phyloP scores from a whole-genome alignment of 345 rosid genomes.

The Salix dunnii region DNA sequence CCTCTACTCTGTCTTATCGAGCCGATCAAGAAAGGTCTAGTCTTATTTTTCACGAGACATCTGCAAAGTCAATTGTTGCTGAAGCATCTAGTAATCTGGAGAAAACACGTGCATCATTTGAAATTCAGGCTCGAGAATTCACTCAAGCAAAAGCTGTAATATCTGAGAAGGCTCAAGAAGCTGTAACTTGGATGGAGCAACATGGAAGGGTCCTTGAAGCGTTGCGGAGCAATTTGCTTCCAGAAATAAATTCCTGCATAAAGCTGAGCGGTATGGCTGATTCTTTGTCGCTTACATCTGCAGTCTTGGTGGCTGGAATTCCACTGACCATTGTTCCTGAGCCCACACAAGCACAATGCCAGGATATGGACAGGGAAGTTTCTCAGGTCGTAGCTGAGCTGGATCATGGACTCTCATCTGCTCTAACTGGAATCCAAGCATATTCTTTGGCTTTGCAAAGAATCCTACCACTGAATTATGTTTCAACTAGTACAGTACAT shows the following conservation, averaged over 20 bases:
- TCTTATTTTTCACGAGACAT: slow-evolving; percentile 65
- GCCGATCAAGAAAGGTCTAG: slow-evolving; percentile 84
- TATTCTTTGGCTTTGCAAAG: slow-evolving; percentile 79
- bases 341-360: slow-evolving; percentile 84
- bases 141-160: slow-evolving; percentile 67
- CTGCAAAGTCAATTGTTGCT: slow-evolving; percentile 75
- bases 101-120: slow-evolving; percentile 60
- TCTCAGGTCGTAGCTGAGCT: slow-evolving; percentile 60
- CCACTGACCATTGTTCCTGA: slow-evolving; percentile 90
- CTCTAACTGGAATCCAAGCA: slow-evolving; percentile 52
- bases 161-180: slow-evolving; percentile 81
- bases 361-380: slow-evolving; percentile 75
- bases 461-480: slow-evolving; percentile 76
- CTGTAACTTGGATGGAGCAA: slow-evolving; percentile 77
- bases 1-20: slow-evolving; percentile 57
- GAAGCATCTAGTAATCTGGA: slow-evolving; percentile 68
- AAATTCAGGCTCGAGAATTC: slow-evolving; percentile 73
- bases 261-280: slow-evolving; percentile 45
- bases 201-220: slow-evolving; percentile 82
- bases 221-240: slow-evolving; percentile 59
- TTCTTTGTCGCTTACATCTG: slow-evolving; percentile 70
- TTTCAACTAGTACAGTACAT: slow-evolving; percentile 62
- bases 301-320: slow-evolving; percentile 73
- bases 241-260: slow-evolving; percentile 51
- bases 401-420: slow-evolving; percentile 66